phyloP scores from a whole-genome alignment of 805 yeast genomes.

The Torulaspora franciscae region DNA sequence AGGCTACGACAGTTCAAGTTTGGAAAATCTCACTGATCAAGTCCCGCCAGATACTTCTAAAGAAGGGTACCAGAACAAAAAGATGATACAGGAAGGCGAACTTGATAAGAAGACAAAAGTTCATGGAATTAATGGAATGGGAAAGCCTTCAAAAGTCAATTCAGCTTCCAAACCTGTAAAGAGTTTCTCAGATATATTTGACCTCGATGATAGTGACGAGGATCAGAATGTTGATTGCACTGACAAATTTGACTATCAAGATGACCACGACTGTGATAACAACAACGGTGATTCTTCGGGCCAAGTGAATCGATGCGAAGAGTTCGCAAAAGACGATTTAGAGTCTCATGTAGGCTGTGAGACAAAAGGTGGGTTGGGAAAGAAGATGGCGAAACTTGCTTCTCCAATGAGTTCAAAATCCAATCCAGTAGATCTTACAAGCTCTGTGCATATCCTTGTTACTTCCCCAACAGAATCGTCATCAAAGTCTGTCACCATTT shows the following conservation, averaged over 20 bases:
- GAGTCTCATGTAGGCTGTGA: neutral
- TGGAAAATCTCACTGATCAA: neutral
- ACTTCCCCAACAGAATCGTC: constrained; percentile 10
- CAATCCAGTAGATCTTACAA: neutral
- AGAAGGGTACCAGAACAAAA: neutral
- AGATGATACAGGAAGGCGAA: too few species aligned
- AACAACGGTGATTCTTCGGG: neutral
- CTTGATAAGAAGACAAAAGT: too few species aligned
- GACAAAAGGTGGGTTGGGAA: neutral
- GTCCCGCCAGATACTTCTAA: neutral
- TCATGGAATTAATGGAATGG: too few species aligned
- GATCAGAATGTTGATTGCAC: constrained; percentile 3
- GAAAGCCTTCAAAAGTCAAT: neutral
- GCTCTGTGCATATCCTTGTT: constrained; percentile 10
- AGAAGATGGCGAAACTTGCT: neutral
- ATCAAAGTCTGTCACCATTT: neutral
- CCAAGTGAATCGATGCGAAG: too few species aligned
- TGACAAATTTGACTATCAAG: neutral
- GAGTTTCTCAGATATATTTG: constrained; percentile 20
- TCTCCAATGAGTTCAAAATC: neutral
- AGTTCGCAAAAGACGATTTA: neutral
- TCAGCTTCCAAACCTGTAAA: constrained; percentile 3
- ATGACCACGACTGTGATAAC: neutral
- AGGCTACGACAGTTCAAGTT: neutral
- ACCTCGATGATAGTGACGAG: constrained; percentile 14